These are phyloP conservation scores for Acanthamoeba culbertsoni DNA, from an alignment of 208 protist genomes.

Conservation along the genomic window DNA sequence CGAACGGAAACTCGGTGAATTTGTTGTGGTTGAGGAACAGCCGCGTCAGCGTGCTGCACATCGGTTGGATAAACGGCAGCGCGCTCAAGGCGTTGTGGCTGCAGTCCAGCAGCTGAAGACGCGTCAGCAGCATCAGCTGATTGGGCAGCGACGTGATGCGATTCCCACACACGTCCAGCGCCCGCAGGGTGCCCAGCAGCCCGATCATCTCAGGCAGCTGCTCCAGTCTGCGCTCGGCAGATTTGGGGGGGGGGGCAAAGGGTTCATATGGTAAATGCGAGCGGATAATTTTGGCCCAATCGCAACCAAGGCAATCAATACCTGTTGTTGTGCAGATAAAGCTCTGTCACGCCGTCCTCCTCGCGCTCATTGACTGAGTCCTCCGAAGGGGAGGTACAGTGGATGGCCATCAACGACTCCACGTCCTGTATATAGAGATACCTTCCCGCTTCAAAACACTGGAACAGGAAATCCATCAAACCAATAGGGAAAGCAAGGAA, in stretches of 20 bases:
- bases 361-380: neutral
- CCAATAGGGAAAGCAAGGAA: neutral
- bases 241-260: too few species aligned
- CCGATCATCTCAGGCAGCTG: conserved; percentile 34
- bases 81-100: conserved; percentile 30
- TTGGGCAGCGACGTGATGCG: neutral
- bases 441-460: neutral
- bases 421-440: neutral
- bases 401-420: neutral
- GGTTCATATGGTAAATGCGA: neutral
- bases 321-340: conserved; percentile 53
- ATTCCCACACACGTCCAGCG: conserved; percentile 21
- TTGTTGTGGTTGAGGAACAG: conserved; percentile 58
- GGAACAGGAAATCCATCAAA: neutral
- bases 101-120: conserved; percentile 15
- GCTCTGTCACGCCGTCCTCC: conserved; percentile 21
- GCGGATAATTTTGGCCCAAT: neutral
- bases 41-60: conserved; percentile 20
- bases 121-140: neutral
- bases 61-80: neutral
- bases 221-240: neutral
- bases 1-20: conserved; percentile 40
- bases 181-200: neutral
- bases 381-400: neutral
- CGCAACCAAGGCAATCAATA: neutral